Percentiles rank a stretch among this genome's conserved stretches.
Conservation (phyloP, 2,329 filamentous ascomycete species). For the Sclerotiophoma versabilis region DNA sequence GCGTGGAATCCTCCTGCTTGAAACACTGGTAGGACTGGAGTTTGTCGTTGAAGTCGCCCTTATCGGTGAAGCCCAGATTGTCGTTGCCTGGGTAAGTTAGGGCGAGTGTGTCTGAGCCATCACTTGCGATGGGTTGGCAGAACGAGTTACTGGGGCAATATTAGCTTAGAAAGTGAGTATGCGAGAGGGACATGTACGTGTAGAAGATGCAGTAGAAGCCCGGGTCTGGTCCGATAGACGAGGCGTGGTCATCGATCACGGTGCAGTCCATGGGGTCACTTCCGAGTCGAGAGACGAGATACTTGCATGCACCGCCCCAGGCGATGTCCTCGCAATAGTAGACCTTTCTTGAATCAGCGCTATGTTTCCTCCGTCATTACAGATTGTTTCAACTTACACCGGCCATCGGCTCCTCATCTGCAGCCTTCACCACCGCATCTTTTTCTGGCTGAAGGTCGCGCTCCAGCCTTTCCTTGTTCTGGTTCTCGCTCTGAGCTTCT, state of each 20-base stretch:
- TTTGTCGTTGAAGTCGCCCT: slow-evolving; percentile 31
- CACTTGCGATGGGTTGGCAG: slow-evolving; percentile 18
- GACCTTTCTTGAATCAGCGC: too few species aligned
- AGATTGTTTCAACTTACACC: not conserved
- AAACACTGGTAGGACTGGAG: slow-evolving; percentile 5
- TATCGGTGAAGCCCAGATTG: slow-evolving; percentile 23
- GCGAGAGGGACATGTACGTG: slow-evolving; percentile 28
- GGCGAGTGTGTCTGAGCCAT: slow-evolving; percentile 17
- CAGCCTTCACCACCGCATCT: too few species aligned
- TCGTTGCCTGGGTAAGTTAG: slow-evolving; percentile 22
- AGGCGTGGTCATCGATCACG: slow-evolving; percentile 24
- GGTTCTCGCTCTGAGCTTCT: not conserved
- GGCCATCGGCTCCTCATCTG: not conserved
- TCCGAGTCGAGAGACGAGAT: slow-evolving; percentile 21
- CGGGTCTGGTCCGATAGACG: slow-evolving; percentile 30
- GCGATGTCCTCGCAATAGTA: slow-evolving; percentile 34
- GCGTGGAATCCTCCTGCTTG: not conserved
- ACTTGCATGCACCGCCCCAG: slow-evolving; percentile 33
- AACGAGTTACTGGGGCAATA: slow-evolving; percentile 22
- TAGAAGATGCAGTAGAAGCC: slow-evolving; percentile 39
- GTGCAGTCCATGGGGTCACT: slow-evolving; percentile 24
- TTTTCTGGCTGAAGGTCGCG: too few species aligned
- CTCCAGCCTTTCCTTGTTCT: too few species aligned
- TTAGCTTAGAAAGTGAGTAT: not conserved
- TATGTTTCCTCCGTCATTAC: not conserved